phyloP scores from a whole-genome alignment of 768 basidiomycete species.

The Termitomyces heimii region DNA sequence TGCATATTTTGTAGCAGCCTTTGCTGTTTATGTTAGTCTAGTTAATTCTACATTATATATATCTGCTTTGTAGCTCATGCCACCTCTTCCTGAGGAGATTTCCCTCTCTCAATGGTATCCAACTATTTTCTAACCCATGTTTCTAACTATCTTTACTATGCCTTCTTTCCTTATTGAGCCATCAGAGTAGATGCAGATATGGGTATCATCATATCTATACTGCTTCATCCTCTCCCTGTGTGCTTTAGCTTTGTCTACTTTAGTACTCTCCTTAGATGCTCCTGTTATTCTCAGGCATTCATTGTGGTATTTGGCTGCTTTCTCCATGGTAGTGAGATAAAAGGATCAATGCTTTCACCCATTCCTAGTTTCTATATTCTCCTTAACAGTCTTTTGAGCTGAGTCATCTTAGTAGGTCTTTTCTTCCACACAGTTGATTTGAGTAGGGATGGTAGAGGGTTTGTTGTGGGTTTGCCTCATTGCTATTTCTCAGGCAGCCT shows the following conservation, averaged over 20 bases:
- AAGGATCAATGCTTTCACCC: not conserved
- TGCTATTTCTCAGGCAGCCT: too few relatives aligned
- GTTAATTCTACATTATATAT: not conserved
- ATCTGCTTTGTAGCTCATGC: not conserved
- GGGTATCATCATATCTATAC: not conserved
- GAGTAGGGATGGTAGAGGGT: too few relatives aligned
- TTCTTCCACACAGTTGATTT: too few relatives aligned
- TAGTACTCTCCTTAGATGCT: not conserved
- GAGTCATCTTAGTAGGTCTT: too few relatives aligned
- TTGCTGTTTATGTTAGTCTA: not conserved
- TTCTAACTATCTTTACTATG: too few relatives aligned
- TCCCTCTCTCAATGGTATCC: not conserved
- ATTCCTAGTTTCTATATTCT: too few relatives aligned
- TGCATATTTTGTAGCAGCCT: not conserved
- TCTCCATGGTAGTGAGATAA: not conserved
- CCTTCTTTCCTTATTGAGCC: not conserved
- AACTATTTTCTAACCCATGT: not conserved
- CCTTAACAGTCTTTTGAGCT: too few relatives aligned
- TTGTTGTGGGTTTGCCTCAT: too few relatives aligned
- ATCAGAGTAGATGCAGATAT: not conserved
- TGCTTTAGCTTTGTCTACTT: not conserved
- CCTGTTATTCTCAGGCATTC: not conserved
- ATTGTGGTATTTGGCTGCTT: not conserved
- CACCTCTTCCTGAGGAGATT: not conserved
- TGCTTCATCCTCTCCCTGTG: not conserved